These are phyloP conservation scores for Fusarium napiforme DNA, from an alignment of 2,329 filamentous ascomycete species.

Conservation along the genomic window DNA sequence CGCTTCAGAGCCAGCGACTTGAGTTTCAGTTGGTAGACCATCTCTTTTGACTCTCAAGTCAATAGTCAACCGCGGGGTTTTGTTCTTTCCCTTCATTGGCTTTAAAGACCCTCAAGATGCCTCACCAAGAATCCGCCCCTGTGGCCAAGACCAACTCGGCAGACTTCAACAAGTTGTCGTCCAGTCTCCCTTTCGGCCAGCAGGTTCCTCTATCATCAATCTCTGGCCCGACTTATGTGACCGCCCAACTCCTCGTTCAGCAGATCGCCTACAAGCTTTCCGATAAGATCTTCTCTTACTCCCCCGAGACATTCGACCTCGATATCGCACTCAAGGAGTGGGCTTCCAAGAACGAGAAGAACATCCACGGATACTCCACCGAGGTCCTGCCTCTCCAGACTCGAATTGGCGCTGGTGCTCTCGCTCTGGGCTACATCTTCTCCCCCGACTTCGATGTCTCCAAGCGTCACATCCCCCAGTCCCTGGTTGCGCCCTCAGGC, in stretches of 20 bases:
- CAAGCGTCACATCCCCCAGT: slow-evolving; percentile 92
- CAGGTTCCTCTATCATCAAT: slow-evolving; percentile 69
- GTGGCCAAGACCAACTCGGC: slow-evolving; percentile 38
- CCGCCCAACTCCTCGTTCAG: slow-evolving; percentile 92
- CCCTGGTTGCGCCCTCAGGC: slow-evolving; percentile 86
- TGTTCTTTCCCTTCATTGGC: slow-evolving; percentile 6
- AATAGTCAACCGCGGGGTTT: slow-evolving; percentile 14
- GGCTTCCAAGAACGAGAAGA: slow-evolving; percentile 75
- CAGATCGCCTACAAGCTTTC: slow-evolving; percentile 95
- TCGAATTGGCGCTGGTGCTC: slow-evolving; percentile 85
- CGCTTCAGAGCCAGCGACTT: slow-evolving; percentile 38
- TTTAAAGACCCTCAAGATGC: slow-evolving; percentile 38
- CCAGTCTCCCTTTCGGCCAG: slow-evolving; percentile 68
- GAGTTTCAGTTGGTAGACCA: slow-evolving; percentile 26
- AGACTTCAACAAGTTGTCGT: slow-evolving; percentile 57
- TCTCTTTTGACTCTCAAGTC: slow-evolving; percentile 19
- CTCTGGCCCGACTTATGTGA: slow-evolving; percentile 89
- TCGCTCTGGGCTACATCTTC: slow-evolving; percentile 97
- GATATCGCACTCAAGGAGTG: slow-evolving; percentile 85
- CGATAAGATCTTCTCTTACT: slow-evolving; percentile 98
- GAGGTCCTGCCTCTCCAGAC: slow-evolving; percentile 85
- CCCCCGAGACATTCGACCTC: slow-evolving; percentile 90
- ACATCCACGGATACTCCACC: slow-evolving; percentile 84
- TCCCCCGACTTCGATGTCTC: slow-evolving; percentile 93
- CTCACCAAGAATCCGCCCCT: slow-evolving; percentile 52